phyloP scores from a whole-genome alignment of 805 yeast genomes.

The Scheffersomyces ergatensis region DNA sequence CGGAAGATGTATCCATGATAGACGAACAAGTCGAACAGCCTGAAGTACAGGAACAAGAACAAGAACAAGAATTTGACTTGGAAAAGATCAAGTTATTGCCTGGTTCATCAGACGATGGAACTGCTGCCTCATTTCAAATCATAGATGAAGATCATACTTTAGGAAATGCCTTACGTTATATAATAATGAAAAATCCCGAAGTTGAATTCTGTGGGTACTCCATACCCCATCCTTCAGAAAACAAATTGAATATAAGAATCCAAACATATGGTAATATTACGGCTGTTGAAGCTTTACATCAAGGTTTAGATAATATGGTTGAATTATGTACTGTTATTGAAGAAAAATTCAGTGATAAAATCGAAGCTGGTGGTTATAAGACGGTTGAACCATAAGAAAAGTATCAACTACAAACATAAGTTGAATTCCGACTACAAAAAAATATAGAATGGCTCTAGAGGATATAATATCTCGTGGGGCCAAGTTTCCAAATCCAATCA shows the following conservation, averaged over 20 bases:
- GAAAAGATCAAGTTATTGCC: constrained; percentile 70
- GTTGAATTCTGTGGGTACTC: constrained; percentile 98
- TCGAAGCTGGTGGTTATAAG: constrained; percentile 51
- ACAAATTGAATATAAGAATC: constrained; percentile 82
- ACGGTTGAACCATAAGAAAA: constrained; percentile 47
- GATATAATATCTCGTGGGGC: no score
- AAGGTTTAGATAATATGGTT: constrained; percentile 82
- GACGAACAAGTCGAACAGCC: constrained; percentile 4
- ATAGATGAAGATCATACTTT: constrained; percentile 93
- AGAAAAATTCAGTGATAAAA: constrained; percentile 67
- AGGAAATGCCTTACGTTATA: constrained; percentile 90
- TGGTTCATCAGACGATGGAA: constrained; percentile 89
- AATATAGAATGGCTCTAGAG: no score
- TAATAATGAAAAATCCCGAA: constrained; percentile 96
- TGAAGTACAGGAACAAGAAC: constrained; percentile 19
- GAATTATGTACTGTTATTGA: constrained; percentile 84
- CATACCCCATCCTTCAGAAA: constrained; percentile 96
- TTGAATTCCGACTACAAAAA: no score
- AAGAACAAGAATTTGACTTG: constrained; percentile 47
- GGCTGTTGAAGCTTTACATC: constrained; percentile 89
- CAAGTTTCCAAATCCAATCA: no score
- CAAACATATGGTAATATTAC: constrained; percentile 87
- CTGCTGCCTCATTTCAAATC: constrained; percentile 92
- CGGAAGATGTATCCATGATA: constrained; percentile 20
- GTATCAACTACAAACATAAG: no score